These are phyloP conservation scores for Penicillium angulare DNA, from an alignment of 495 filamentous ascomycete species.

Conservation along the genomic window DNA sequence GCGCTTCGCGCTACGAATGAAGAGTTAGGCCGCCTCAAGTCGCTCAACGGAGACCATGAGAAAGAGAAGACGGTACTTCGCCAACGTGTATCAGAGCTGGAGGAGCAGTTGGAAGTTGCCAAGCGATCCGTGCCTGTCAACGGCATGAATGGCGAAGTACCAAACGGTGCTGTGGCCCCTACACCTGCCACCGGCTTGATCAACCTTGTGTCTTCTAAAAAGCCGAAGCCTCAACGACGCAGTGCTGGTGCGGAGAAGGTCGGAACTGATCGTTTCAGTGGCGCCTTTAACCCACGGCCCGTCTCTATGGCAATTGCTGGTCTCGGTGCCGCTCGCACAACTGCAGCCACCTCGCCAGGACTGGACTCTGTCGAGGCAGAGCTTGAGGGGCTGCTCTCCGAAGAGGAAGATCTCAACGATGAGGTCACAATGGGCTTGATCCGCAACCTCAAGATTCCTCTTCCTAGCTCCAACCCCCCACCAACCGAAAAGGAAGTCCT, in stretches of 20 bases:
- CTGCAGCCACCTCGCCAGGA: conserved; percentile 70
- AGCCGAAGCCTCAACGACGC: conserved; percentile 92
- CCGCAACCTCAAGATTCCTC: conserved; percentile 91
- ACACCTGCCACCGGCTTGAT: conserved; percentile 74
- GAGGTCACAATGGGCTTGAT: conserved; percentile 96
- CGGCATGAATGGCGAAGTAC: conserved; percentile 59
- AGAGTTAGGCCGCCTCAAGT: conserved; percentile 73
- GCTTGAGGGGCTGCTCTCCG: conserved; percentile 87
- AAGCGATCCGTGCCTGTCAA: conserved; percentile 62
- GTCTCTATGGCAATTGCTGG: conserved; percentile 88
- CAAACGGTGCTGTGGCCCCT: conserved; percentile 60
- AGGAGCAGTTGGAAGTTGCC: conserved; percentile 88
- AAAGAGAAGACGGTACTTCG: conserved; percentile 79
- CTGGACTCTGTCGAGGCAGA: conserved; percentile 89
- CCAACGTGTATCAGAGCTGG: conserved; percentile 83
- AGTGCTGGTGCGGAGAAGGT: conserved; percentile 89
- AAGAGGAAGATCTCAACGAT: conserved; percentile 93
- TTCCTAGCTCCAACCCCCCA: conserved; percentile 75
- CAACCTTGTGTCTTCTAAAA: conserved; percentile 95
- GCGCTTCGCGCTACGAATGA: conserved; percentile 69
- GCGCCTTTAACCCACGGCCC: conserved; percentile 88
- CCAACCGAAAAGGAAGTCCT: conserved; percentile 97
- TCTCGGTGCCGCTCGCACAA: conserved; percentile 59
- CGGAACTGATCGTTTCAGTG: conserved; percentile 81
- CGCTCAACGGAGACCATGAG: conserved; percentile 68